A percentile compares a stretch with the other conserved stretches of the same genome.
Conservation (phyloP, 2,329 filamentous ascomycete species). For the Cryphonectria nitschkei region DNA sequence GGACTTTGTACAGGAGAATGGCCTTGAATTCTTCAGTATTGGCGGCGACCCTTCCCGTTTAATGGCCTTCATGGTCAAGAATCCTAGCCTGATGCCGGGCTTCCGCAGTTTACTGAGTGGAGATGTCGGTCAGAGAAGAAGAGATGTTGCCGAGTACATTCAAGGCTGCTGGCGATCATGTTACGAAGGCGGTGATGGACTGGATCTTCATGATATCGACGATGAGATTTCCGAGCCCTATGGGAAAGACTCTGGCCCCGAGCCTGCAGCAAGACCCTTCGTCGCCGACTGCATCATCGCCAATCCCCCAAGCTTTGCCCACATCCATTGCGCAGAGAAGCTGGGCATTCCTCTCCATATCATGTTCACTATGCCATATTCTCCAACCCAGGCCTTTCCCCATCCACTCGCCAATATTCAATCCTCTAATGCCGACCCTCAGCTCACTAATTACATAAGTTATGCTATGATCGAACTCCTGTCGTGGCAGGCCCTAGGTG, state of each 20-base stretch:
- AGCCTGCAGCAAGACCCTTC: constrained; percentile 59
- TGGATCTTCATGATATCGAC: constrained; percentile 51
- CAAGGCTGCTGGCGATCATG: constrained; percentile 86
- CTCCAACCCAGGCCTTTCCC: constrained; percentile 80
- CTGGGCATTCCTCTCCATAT: constrained; percentile 76
- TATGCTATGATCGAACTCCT: constrained; percentile 88
- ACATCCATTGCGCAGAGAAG: constrained; percentile 76
- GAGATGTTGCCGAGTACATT: constrained; percentile 78
- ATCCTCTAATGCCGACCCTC: constrained; percentile 74
- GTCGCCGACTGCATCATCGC: constrained; percentile 82
- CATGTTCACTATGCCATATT: constrained; percentile 97
- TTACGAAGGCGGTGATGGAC: constrained; percentile 43
- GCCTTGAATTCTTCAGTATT: constrained; percentile 75
- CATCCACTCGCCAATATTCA: constrained; percentile 79
- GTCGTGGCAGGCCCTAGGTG: constrained; percentile 90
- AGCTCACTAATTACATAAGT: constrained; percentile 76
- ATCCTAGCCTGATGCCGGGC: constrained; percentile 83
- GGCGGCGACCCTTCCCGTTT: constrained; percentile 76
- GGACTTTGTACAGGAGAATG: constrained; percentile 69
- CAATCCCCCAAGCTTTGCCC: constrained; percentile 77
- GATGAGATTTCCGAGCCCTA: constrained; percentile 62
- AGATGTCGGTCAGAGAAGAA: constrained; percentile 74
- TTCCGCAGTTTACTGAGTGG: constrained; percentile 76
- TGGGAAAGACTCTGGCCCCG: too few relatives aligned
- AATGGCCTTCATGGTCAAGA: constrained; percentile 92